Evolutionary conservation across 345 rosid species (phyloP).

Genomic region (Leavenworthia alabamica): DNA sequence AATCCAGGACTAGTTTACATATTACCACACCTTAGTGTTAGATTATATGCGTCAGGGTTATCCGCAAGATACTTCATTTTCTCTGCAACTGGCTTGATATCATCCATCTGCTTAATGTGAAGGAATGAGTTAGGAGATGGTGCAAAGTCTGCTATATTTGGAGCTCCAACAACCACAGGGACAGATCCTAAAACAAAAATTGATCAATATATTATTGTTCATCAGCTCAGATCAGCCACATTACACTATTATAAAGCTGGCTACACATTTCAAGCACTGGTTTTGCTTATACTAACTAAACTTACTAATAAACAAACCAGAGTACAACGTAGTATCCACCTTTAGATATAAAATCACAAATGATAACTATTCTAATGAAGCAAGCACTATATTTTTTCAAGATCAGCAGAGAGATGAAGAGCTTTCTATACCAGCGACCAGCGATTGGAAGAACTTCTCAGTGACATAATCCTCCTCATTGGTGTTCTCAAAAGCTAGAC

Average conservation of each 20-base stretch:
- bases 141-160: slow-evolving; percentile 76
- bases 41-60: slow-evolving; percentile 59
- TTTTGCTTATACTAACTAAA: not conserved
- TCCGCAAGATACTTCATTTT: slow-evolving; percentile 60
- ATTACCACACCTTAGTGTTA: slow-evolving; percentile 45
- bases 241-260: not conserved
- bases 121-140: slow-evolving; percentile 53
- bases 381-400: not conserved
- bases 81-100: slow-evolving; percentile 50
- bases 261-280: slow-evolving; percentile 2
- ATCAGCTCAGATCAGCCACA: slow-evolving; percentile 4
- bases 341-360: not conserved
- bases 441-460: slow-evolving; percentile 87
- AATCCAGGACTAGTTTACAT: not conserved
- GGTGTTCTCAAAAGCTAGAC: slow-evolving; percentile 95
- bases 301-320: not conserved
- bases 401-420: not conserved
- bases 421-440: slow-evolving; percentile 67
- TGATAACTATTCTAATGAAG: not conserved
- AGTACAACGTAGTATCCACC: not conserved
- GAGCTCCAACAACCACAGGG: slow-evolving; percentile 83
- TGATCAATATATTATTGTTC: too few relatives aligned
- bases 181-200: slow-evolving; percentile 44
- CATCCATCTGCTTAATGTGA: slow-evolving; percentile 50
- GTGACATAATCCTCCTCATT: slow-evolving; percentile 98